These are phyloP conservation scores for Colletotrichum sojae DNA, from an alignment of 2,329 filamentous ascomycete genomes.

Conservation along the genomic window DNA sequence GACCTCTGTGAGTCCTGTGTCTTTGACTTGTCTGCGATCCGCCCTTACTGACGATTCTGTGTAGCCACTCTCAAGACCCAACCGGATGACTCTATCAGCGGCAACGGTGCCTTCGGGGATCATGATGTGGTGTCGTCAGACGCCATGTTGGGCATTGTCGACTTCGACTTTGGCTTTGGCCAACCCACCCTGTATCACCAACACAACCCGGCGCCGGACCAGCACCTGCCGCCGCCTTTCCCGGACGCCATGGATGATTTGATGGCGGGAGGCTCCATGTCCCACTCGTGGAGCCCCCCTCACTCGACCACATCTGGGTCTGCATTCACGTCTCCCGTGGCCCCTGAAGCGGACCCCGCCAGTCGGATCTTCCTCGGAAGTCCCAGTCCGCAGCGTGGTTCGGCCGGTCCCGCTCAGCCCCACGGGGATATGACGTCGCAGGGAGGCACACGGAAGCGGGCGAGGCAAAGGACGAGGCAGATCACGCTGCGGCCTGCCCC, in stretches of 20 bases:
- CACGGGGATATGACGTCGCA: slow-evolving; percentile 12
- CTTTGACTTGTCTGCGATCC: slow-evolving; percentile 35
- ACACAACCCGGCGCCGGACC: slow-evolving; percentile 19
- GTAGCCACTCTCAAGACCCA: slow-evolving; percentile 39
- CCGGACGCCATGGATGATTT: slow-evolving; percentile 32
- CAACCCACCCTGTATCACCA: slow-evolving; percentile 51
- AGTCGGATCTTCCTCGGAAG: slow-evolving; percentile 27
- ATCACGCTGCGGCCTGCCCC: slow-evolving; percentile 47
- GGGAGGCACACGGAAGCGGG: slow-evolving; percentile 32
- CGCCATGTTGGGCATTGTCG: slow-evolving; percentile 48
- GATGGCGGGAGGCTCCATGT: slow-evolving; percentile 33
- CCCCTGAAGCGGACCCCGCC: slow-evolving; percentile 13
- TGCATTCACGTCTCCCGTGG: slow-evolving; percentile 33
- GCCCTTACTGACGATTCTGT: slow-evolving; percentile 35
- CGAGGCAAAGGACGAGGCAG: slow-evolving; percentile 49
- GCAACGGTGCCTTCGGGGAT: slow-evolving; percentile 40
- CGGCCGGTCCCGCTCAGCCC: neutral
- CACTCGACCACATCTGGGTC: slow-evolving; percentile 36
- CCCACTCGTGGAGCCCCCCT: slow-evolving; percentile 34
- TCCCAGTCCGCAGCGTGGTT: slow-evolving; percentile 6
- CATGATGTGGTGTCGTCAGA: slow-evolving; percentile 49
- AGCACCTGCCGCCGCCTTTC: slow-evolving; percentile 49
- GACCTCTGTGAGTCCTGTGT: slow-evolving; percentile 52
- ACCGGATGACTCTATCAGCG: slow-evolving; percentile 10
- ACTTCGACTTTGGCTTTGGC: slow-evolving; percentile 55